Evolutionary conservation across 148 eudicot species (phyloP).

Genomic region (Fagopyrum esculentum): DNA sequence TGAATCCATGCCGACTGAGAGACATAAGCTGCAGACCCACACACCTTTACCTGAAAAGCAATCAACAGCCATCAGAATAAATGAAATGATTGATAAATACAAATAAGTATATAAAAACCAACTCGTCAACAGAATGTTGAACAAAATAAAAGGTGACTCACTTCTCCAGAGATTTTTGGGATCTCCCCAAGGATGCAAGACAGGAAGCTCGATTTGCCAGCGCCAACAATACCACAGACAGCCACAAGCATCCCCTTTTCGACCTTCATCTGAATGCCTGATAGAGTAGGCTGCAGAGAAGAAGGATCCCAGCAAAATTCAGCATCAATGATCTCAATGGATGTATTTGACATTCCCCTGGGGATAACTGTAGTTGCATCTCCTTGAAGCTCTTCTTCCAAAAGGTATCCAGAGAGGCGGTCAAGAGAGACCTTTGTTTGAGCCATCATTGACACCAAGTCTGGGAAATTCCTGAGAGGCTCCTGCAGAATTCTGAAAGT

Average conservation of each 20-base stretch:
- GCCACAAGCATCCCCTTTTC: slow-evolving; percentile 81
- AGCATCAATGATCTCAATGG: slow-evolving; percentile 70
- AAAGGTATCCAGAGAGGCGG: slow-evolving; percentile 64
- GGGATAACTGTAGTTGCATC: slow-evolving; percentile 61
- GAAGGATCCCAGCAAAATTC: slow-evolving; percentile 72
- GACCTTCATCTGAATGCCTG: slow-evolving; percentile 57
- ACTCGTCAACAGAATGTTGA: slow-evolving; percentile 10
- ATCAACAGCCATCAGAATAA: slow-evolving; percentile 16
- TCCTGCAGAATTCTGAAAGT: slow-evolving; percentile 90
- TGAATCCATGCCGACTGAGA: slow-evolving; percentile 99
- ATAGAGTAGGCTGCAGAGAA: slow-evolving; percentile 47
- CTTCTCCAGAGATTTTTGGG: slow-evolving; percentile 83
- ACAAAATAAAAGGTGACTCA: slow-evolving; percentile 36
- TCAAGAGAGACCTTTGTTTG: slow-evolving; percentile 92
- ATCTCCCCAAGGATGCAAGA: slow-evolving; percentile 96
- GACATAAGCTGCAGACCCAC: slow-evolving; percentile 95
- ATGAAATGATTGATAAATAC: background rate
- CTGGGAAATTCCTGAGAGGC: slow-evolving; percentile 82
- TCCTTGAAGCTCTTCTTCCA: slow-evolving; percentile 64
- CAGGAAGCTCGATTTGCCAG: slow-evolving; percentile 91
- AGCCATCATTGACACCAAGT: slow-evolving; percentile 82
- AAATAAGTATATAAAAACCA: slow-evolving; percentile 18
- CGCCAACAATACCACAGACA: slow-evolving; percentile 89
- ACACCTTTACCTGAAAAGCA: slow-evolving; percentile 55
- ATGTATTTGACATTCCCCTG: slow-evolving; percentile 45